Conservation (phyloP, 768 basidiomycete genomes). For the Lentinula raphanica region DNA sequence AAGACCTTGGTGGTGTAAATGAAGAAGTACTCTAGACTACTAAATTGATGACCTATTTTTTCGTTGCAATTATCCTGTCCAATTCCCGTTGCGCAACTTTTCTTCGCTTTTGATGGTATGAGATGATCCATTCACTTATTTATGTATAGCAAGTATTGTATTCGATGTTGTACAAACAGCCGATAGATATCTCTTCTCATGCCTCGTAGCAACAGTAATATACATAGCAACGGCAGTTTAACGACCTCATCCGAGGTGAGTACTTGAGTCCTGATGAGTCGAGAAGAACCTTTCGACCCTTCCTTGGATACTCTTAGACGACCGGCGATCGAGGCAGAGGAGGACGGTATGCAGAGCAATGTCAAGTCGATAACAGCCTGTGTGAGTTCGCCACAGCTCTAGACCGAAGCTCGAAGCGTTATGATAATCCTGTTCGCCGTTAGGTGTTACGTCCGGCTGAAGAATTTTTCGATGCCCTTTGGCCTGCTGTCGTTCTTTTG, state of each 20-base stretch:
- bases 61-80: conserved; percentile 19
- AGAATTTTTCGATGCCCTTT: conserved; percentile 37
- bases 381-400: neutral
- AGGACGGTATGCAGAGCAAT: too few species aligned
- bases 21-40: neutral
- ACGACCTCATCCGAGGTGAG: too few species aligned
- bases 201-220: neutral
- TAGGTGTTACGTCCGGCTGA: conserved; percentile 23
- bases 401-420: too few species aligned
- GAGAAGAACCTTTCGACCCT: too few species aligned
- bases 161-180: neutral
- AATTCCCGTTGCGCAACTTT: too few species aligned
- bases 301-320: too few species aligned
- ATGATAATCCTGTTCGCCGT: neutral
- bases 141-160: neutral
- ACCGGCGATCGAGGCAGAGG: too few species aligned
- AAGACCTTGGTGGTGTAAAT: conserved; percentile 12
- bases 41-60: conserved; percentile 22
- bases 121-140: neutral
- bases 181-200: neutral
- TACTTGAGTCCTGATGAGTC: too few species aligned
- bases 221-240: neutral
- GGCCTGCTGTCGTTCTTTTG: conserved; percentile 22
- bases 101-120: neutral
- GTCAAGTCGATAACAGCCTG: too few species aligned